These are phyloP conservation scores for Aspergillus haitiensis DNA, from an alignment of 495 filamentous ascomycete genomes.

Conservation along the genomic window DNA sequence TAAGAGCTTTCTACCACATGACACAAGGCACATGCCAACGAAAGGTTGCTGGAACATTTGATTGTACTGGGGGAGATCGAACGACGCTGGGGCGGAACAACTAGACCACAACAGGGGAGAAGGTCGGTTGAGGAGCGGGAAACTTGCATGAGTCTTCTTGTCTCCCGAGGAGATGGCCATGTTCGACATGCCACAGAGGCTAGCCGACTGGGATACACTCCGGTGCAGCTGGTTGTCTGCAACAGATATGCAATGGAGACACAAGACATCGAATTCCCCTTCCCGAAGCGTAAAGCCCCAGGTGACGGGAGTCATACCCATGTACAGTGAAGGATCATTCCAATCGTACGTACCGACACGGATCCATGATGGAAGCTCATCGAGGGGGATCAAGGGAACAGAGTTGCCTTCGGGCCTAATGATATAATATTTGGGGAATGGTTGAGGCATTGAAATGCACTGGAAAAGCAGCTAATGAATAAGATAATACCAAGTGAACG, in stretches of 20 bases:
- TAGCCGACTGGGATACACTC: constrained; percentile 29
- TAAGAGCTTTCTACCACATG: neutral
- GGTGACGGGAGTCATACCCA: constrained; percentile 29
- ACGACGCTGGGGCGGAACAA: neutral
- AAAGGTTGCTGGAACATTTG: constrained; percentile 2
- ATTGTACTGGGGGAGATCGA: constrained; percentile 6
- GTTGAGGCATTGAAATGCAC: constrained; percentile 18
- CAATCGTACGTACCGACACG: constrained; percentile 29
- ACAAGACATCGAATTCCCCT: constrained; percentile 43
- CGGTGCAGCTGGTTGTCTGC: constrained; percentile 31
- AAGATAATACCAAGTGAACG: constrained; percentile 14
- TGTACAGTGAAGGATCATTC: constrained; percentile 19
- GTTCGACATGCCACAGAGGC: neutral
- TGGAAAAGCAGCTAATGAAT: constrained; percentile 11
- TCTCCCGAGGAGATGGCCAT: neutral
- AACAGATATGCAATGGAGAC: constrained; percentile 34
- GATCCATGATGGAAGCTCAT: constrained; percentile 44
- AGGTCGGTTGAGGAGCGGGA: neutral
- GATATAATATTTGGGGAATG: constrained; percentile 38
- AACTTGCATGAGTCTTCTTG: neutral
- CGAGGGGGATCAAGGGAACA: constrained; percentile 37
- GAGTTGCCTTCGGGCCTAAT: constrained; percentile 31
- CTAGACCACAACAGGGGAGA: neutral
- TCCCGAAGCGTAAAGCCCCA: constrained; percentile 29
- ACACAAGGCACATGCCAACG: constrained; percentile 5